These are phyloP conservation scores for Diplodia seriata DNA, from an alignment of 2,329 filamentous ascomycete species.

Conservation along the genomic window DNA sequence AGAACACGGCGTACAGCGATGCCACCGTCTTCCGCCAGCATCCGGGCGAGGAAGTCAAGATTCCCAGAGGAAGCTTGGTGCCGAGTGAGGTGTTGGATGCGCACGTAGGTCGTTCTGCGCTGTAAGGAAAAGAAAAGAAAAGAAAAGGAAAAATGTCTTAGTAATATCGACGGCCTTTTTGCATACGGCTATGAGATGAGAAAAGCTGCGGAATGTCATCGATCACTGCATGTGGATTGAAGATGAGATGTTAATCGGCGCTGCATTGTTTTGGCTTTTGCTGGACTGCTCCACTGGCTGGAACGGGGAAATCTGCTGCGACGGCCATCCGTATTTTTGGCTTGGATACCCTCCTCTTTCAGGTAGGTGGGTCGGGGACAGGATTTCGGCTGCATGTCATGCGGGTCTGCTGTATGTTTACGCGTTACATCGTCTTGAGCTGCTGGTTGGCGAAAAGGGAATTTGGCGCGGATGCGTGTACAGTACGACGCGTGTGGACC, in stretches of 20 bases:
- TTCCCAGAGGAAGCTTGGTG: conserved; percentile 47
- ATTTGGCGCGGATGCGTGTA: conserved; percentile 1
- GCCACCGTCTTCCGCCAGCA: conserved; percentile 51
- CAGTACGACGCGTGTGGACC: not conserved
- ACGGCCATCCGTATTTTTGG: not conserved
- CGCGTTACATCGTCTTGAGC: not conserved
- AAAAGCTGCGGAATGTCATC: not conserved
- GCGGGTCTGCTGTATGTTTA: not conserved
- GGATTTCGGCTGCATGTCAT: not conserved
- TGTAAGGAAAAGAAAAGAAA: conserved; percentile 28
- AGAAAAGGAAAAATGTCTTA: not conserved
- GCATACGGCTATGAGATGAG: not conserved
- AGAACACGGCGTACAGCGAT: conserved; percentile 26
- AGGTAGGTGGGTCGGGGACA: not conserved
- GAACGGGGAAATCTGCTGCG: not conserved
- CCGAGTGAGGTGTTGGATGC: conserved; percentile 49
- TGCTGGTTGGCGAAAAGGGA: not conserved
- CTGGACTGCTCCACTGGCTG: not conserved
- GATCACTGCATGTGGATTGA: conserved; percentile 3
- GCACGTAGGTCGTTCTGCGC: conserved; percentile 35
- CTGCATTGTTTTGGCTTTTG: not conserved
- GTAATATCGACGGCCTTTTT: conserved; percentile 5
- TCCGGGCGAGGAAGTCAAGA: conserved; percentile 49
- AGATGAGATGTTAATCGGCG: conserved; percentile 7
- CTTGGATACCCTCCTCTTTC: not conserved